Evolutionary conservation across 2,329 filamentous ascomycete genomes (phyloP).

Genomic region (Colletotrichum sp.): DNA sequence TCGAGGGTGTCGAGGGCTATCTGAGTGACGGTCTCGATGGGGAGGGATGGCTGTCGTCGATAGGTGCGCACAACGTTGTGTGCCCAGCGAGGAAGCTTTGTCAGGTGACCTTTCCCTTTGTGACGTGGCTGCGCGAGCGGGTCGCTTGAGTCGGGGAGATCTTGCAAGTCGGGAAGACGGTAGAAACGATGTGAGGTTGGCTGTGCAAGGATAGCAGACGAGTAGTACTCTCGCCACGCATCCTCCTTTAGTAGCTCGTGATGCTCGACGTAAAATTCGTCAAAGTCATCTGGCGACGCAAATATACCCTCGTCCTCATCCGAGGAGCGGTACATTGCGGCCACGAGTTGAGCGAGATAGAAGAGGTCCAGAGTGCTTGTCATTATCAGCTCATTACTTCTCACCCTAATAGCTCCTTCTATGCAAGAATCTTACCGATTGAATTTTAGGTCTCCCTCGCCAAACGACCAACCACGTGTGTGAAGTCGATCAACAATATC

Average conservation of each 20-base stretch:
- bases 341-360: conserved; percentile 17
- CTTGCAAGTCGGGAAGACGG: conserved; percentile 15
- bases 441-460: background rate
- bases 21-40: background rate
- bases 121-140: background rate
- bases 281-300: background rate
- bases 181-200: conserved; percentile 8
- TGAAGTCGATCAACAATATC: conserved; percentile 17
- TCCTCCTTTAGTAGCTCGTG: background rate
- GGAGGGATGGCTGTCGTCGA: background rate
- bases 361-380: conserved; percentile 18
- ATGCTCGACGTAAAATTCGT: conserved; percentile 10
- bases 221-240: background rate
- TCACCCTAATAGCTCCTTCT: background rate
- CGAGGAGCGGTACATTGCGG: conserved; percentile 10
- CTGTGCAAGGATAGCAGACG: conserved; percentile 26
- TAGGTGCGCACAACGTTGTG: background rate
- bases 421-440: background rate
- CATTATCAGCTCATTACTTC: background rate
- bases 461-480: conserved; percentile 9
- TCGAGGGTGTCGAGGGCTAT: background rate
- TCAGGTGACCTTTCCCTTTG: background rate
- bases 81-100: conserved; percentile 8
- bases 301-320: background rate
- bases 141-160: conserved; percentile 10